These are phyloP conservation scores for Epichloe baconii DNA, from an alignment of 2,329 filamentous ascomycete species.

Conservation along the genomic window DNA sequence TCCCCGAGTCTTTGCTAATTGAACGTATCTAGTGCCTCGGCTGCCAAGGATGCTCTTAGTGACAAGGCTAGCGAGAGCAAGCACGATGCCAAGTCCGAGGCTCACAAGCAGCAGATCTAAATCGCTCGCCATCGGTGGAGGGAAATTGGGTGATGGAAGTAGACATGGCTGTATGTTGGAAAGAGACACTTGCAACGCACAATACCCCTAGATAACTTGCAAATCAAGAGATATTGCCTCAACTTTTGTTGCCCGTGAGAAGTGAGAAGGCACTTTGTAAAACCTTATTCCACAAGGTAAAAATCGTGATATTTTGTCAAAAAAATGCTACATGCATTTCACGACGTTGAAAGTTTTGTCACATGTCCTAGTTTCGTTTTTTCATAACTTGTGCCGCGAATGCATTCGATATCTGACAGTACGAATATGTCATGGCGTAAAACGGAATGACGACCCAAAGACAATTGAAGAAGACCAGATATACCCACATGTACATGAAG, in stretches of 20 bases:
- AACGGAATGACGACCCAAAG: slow-evolving; percentile 53
- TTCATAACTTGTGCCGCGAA: slow-evolving; percentile 24
- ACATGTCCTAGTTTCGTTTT: slow-evolving; percentile 12
- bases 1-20: neutral
- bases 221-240: neutral
- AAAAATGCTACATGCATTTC: rapidly evolving
- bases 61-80: slow-evolving; percentile 32
- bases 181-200: neutral
- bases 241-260: neutral
- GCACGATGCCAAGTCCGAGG: slow-evolving; percentile 27
- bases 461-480: slow-evolving; percentile 56
- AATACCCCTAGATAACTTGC: slow-evolving; percentile 8
- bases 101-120: slow-evolving; percentile 30
- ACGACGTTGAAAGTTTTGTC: neutral
- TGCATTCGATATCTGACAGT: slow-evolving; percentile 40
- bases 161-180: neutral
- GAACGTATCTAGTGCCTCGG: slow-evolving; percentile 24
- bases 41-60: slow-evolving; percentile 34
- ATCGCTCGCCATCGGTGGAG: slow-evolving; percentile 1
- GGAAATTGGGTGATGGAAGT: neutral
- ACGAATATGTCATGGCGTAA: slow-evolving; percentile 43
- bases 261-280: neutral
- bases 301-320: too few species aligned
- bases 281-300: rapidly evolving
- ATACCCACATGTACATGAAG: slow-evolving; percentile 56